A percentile compares a stretch with the other conserved stretches of the same genome.
phyloP scores from a whole-genome alignment of 2,329 filamentous ascomycete species.

The Stromatinia cepivora region DNA sequence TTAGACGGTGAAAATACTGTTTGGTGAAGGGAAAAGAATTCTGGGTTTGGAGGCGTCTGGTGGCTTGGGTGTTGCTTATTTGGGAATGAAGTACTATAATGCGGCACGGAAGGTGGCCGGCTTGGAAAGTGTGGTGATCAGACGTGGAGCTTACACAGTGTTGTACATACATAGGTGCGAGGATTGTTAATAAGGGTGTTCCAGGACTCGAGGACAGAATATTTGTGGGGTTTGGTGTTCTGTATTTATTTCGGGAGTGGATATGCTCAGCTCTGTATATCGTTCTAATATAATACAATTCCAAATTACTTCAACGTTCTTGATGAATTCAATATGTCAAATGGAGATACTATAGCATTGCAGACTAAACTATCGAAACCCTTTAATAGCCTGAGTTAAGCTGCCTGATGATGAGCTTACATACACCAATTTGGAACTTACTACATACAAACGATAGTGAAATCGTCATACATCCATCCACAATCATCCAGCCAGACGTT shows the following conservation, averaged over 20 bases:
- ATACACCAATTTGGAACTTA: not conserved
- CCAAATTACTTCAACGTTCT: not conserved
- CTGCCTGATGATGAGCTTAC: not conserved
- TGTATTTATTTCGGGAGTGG: not conserved
- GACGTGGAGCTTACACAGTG: not conserved
- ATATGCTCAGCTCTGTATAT: not conserved
- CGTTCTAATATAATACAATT: not conserved
- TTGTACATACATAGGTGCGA: conserved; percentile 4
- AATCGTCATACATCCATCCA: not conserved
- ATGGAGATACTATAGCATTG: not conserved
- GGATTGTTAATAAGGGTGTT: not conserved
- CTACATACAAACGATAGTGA: not conserved
- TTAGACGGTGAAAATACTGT: conserved; percentile 28
- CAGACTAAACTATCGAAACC: no score
- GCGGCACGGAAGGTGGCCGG: conserved; percentile 3
- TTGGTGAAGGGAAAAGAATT: not conserved
- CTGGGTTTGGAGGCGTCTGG: not conserved
- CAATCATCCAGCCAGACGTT: conserved; percentile 5
- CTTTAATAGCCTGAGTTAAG: not conserved
- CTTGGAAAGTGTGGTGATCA: conserved; percentile 9
- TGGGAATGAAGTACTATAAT: not conserved
- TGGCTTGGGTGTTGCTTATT: conserved; percentile 4
- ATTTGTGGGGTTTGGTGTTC: not conserved
- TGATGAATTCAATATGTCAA: not conserved
- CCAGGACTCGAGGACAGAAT: not conserved